Percentiles rank a stretch among this genome's conserved stretches.
These are phyloP conservation scores for Chlorella sp. DNA, from an alignment of 139 green algal species.

Conservation along the genomic window DNA sequence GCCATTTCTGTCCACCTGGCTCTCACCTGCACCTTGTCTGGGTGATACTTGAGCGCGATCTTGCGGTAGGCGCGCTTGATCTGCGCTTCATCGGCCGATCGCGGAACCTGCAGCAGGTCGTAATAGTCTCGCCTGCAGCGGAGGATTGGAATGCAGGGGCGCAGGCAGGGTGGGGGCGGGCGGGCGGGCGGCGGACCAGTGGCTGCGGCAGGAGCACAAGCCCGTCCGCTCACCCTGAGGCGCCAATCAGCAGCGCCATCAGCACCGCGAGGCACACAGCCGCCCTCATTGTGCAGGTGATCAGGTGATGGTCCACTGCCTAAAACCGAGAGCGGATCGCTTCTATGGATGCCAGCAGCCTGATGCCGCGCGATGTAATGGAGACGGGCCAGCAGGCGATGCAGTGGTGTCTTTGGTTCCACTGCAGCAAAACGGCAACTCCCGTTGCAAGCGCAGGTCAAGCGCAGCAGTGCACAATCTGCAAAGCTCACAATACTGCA, in stretches of 20 bases:
- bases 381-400: too few species aligned
- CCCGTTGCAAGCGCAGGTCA: too few species aligned
- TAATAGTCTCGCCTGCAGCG: conserved; percentile 89
- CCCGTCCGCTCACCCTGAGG: background rate
- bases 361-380: too few species aligned
- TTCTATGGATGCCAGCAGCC: too few species aligned
- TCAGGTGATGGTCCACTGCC: too few species aligned
- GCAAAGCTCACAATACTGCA: too few species aligned
- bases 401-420: too few species aligned
- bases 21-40: conserved; percentile 92
- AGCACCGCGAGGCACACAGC: background rate
- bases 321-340: too few species aligned
- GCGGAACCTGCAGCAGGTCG: conserved; percentile 83
- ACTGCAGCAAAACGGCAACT: too few species aligned
- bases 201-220: background rate
- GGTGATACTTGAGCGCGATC: conserved; percentile 96
- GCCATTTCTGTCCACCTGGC: too few species aligned
- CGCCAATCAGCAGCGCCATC: background rate
- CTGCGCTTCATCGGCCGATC: conserved; percentile 76
- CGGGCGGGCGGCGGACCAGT: background rate
- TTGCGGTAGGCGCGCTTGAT: conserved; percentile 97
- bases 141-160: background rate
- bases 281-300: background rate
- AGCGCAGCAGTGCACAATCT: too few species aligned
- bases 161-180: background rate